phyloP scores from a whole-genome alignment of 495 filamentous ascomycete genomes.

The Neurospora hispaniola region DNA sequence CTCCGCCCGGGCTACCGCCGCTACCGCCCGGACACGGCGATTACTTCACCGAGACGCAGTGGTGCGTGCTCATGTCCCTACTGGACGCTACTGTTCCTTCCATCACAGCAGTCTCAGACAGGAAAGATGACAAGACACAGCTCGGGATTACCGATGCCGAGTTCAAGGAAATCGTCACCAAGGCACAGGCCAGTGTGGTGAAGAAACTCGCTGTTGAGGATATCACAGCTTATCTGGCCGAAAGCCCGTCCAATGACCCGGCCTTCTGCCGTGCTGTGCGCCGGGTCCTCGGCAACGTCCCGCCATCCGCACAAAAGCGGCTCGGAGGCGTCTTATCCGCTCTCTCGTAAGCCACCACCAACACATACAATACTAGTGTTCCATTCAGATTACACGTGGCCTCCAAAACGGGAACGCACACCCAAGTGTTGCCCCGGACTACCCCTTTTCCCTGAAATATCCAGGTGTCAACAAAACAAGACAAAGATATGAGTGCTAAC shows the following conservation, averaged over 20 bases:
- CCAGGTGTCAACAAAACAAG: neutral
- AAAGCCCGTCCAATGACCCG: conserved; percentile 17
- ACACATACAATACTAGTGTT: neutral
- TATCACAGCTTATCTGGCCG: conserved; percentile 26
- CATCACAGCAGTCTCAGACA: conserved; percentile 17
- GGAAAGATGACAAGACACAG: conserved; percentile 16
- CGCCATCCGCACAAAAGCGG: conserved; percentile 12
- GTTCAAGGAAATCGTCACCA: conserved; percentile 13
- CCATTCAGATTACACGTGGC: neutral
- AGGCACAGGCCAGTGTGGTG: conserved; percentile 12
- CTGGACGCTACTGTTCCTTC: conserved; percentile 27
- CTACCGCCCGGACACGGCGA: conserved; percentile 18
- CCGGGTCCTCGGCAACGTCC: conserved; percentile 15
- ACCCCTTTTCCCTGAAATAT: neutral
- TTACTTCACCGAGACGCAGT: conserved; percentile 25
- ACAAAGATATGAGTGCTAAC: neutral
- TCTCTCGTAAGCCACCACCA: conserved; percentile 13
- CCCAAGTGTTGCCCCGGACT: neutral
- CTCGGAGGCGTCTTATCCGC: conserved; percentile 20
- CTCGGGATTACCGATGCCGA: conserved; percentile 17
- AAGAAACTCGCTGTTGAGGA: conserved; percentile 16
- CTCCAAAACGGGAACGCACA: neutral
- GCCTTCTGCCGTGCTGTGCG: conserved; percentile 12
- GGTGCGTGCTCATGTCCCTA: conserved; percentile 23
- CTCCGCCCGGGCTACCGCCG: conserved; percentile 18